A percentile compares a stretch with the other conserved stretches of the same genome.
Evolutionary conservation across 768 basidiomycete genomes (phyloP).

Genomic region (Antrodiella citrinella): DNA sequence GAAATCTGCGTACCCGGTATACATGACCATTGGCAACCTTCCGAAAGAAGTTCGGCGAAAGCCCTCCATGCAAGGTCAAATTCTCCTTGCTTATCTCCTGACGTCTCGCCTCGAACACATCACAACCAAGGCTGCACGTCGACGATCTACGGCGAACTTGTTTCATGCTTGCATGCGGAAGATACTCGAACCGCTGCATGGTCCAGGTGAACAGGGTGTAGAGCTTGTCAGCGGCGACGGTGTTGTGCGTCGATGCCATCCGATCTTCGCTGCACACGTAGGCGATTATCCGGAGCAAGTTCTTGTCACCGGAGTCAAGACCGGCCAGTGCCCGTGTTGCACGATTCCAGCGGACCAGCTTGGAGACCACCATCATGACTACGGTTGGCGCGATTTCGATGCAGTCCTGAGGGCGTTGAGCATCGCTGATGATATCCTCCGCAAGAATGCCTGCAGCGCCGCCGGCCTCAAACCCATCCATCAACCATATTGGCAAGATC

Average conservation of each 20-base stretch:
- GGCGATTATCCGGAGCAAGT: slow-evolving; percentile 9
- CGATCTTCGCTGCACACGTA: too few species aligned
- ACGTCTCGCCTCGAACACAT: slow-evolving; percentile 24
- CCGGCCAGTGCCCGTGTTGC: slow-evolving; percentile 1
- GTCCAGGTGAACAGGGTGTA: slow-evolving; percentile 11
- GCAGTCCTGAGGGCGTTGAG: slow-evolving; percentile 6
- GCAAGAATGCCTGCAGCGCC: slow-evolving; percentile 1
- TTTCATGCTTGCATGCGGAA: slow-evolving; percentile 15
- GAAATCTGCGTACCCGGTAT: slow-evolving; percentile 37
- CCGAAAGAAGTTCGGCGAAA: slow-evolving; percentile 30
- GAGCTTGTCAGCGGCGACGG: slow-evolving; percentile 14
- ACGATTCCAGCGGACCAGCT: background rate
- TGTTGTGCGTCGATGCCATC: slow-evolving; percentile 10
- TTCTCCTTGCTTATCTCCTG: slow-evolving; percentile 33
- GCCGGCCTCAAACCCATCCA: slow-evolving; percentile 10
- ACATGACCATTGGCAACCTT: slow-evolving; percentile 36
- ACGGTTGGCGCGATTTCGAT: background rate
- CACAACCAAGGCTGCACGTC: background rate
- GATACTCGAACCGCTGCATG: slow-evolving; percentile 5
- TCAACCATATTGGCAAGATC: too few species aligned
- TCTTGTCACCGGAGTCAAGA: background rate
- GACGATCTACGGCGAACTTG: slow-evolving; percentile 12
- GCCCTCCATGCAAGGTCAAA: slow-evolving; percentile 25
- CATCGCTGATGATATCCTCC: background rate
- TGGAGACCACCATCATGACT: background rate